A percentile compares a stretch with the other conserved stretches of the same genome.
Evolutionary conservation across 2,329 filamentous ascomycete genomes (phyloP).

Genomic region (Rugonectria rugulosa): DNA sequence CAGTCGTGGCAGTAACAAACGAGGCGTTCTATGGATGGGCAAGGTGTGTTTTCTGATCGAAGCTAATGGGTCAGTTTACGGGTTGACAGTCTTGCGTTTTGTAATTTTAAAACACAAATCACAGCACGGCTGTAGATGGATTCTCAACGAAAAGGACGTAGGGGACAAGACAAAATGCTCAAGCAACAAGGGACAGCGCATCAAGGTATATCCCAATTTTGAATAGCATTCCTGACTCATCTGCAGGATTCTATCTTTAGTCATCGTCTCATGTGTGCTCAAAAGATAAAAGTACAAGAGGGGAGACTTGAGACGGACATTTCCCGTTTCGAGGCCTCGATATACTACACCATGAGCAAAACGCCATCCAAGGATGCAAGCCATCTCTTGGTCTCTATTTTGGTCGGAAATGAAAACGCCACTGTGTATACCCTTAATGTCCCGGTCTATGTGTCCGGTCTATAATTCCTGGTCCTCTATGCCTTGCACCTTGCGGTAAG

Average conservation of each 20-base stretch:
- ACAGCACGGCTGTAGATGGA: slow-evolving; percentile 39
- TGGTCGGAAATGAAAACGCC: slow-evolving; percentile 35
- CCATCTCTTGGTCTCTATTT: slow-evolving; percentile 9
- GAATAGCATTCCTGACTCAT: slow-evolving; percentile 3
- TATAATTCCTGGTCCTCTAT: slow-evolving; percentile 40
- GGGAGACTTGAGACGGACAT: slow-evolving; percentile 7
- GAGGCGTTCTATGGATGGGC: slow-evolving; percentile 36
- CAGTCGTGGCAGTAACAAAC: slow-evolving; percentile 54
- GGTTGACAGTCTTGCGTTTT: slow-evolving; percentile 28
- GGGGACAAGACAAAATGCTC: slow-evolving; percentile 7
- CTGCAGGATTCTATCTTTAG: background rate
- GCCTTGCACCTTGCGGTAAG: slow-evolving; percentile 67
- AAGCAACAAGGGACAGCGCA: background rate
- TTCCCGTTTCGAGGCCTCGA: slow-evolving; percentile 3
- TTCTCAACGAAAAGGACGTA: slow-evolving; percentile 19
- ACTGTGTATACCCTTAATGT: slow-evolving; percentile 17
- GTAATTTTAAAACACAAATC: slow-evolving; percentile 35
- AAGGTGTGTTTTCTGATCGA: slow-evolving; percentile 31
- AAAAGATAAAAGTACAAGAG: slow-evolving; percentile 5
- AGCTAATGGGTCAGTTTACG: slow-evolving; percentile 22
- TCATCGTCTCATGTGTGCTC: slow-evolving; percentile 2
- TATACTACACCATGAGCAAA: slow-evolving; percentile 19
- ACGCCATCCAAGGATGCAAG: slow-evolving; percentile 36
- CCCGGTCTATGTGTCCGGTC: slow-evolving; percentile 31
- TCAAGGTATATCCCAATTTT: slow-evolving; percentile 6